Evolutionary conservation across 176 grass and related monocot species (phyloP), one percentile per base, ranked within the genome.

Genomic region (Oryza brachyantha): DNA sequence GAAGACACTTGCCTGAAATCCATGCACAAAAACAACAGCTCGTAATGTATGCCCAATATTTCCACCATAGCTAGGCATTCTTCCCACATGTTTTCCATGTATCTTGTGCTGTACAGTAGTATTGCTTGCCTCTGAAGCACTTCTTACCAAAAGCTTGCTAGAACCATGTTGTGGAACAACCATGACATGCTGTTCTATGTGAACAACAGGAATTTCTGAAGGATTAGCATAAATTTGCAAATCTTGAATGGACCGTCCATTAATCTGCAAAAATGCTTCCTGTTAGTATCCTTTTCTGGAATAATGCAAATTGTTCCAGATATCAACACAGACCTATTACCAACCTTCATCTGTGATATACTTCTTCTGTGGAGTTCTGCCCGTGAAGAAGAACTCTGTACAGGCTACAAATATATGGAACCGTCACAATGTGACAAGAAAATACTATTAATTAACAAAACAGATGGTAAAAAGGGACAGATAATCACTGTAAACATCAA

Each of bases 171-270:
- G 68, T 9, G 91, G 95, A 86, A 94, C 85, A 86, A 75, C 85
- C 83, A 97, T 94, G 71, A 90, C 76, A 77, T 94, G 95, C 25
- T 97, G 87, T 50, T 97, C 95, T 78, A 97, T 87, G 55, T 90
- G 77, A 85, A 97, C 87, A 86, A 97, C 87, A 86, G 95, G 94
- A 79, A 88, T 78, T 76, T 41, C 86, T 81, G 95, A 92, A 84
- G 95, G 95, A 70, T 97, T 88, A 80, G 85, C 82, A 80, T 92
- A 97, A 38, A 97, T 97, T 80, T 92, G 79, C 95, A 97, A 94
- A 77, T 94, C 95, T 79, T 97, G 91, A 59, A 97, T 66, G 43
- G 83, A 92, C 27, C 70, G 77, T 27, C 75, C 59, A 70, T 84
- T 87, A 34, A 97, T 94, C 95, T 97, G 91, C 86, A 92, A 79